Base-by-base conservation (phyloP, 2,329 filamentous ascomycete species). In the Thermothelomyces thermophilus region DNA sequence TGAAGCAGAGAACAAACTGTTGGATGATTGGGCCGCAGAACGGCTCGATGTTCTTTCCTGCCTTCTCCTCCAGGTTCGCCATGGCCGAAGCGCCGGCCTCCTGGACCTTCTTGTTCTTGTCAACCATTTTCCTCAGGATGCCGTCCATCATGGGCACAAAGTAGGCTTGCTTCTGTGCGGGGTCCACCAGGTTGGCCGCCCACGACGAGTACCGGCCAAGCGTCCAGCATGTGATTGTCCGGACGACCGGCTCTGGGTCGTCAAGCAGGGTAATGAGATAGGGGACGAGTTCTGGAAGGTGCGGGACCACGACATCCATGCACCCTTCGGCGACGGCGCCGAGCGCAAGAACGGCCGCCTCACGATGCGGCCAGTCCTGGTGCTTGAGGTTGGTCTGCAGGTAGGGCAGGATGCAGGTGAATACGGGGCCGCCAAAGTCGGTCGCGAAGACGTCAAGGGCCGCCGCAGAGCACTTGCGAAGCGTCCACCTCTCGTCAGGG, bases 61-160 rank as follows among this genome's bases (percentile, higher is more conserved):
- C 87, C 67, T 94, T 94, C 66, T 97, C 93, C 67, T 97, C 93
- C 8, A 98, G 77, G 62, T 91, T 94, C 3, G 93, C 91, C 70
- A 98, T 97, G 8, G 91, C 91, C 3, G 91, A 97, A 1, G 91
- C 91, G 22, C 87, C 93, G 14, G 93, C 91, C 68, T 97, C 91
- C 66, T 98, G 93, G 1, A 98, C 93, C 66, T 91, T 90, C 74
- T 98, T 98, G 76, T 97, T 97, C 65, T 81, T 84, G 69, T 98
- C 93, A 41, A 98, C 75, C 93, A 98, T 98, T 64, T 90, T 87
- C 53, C 83, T 83, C 50, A 98, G 73, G 42, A 98, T 90, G 5
- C 91, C 93, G 56, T 95, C 91, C 90, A 98, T 95, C 78, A 97
- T 87, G 0, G 91, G 91, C 62, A 93, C 86, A 62, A 98, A 98